These are phyloP conservation scores for Alternaria gansuensis DNA, from an alignment of 2,329 filamentous ascomycete genomes.

Conservation along the genomic window DNA sequence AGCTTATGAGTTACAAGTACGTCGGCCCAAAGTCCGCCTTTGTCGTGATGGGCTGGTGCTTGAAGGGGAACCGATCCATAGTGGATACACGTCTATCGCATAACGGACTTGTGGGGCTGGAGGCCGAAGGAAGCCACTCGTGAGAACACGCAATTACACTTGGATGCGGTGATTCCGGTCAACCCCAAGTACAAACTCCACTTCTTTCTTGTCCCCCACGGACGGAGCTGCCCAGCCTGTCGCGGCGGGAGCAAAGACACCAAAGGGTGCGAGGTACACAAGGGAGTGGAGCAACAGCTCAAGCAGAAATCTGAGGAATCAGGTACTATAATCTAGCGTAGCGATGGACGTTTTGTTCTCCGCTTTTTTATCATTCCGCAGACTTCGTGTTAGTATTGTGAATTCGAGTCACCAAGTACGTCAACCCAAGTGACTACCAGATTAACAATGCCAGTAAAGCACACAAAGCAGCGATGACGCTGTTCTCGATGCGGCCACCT, in stretches of 20 bases:
- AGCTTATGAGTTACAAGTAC: slow-evolving; percentile 19
- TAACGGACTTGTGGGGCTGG: slow-evolving; percentile 19
- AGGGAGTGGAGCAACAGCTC: background rate
- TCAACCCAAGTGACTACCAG: background rate
- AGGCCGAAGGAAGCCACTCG: slow-evolving; percentile 11
- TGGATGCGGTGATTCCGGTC: slow-evolving; percentile 11
- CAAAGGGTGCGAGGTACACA: background rate
- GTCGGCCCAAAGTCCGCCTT: slow-evolving; percentile 20
- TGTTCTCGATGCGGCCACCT: background rate
- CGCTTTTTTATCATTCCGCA: background rate
- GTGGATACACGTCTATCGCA: slow-evolving; percentile 21
- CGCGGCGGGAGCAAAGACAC: slow-evolving; percentile 11
- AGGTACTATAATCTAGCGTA: background rate
- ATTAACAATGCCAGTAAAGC: background rate
- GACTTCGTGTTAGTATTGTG: background rate
- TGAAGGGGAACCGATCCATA: slow-evolving; percentile 15
- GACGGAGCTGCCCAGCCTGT: slow-evolving; percentile 12
- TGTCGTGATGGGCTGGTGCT: slow-evolving; percentile 17
- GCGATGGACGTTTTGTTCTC: background rate
- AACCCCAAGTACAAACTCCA: slow-evolving; percentile 15
- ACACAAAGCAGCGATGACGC: background rate
- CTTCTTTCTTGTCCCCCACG: slow-evolving; percentile 17
- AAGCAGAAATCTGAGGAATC: background rate
- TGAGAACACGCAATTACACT: slow-evolving; percentile 14
- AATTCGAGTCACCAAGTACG: background rate